These are phyloP conservation scores for Chlamydomonas sp. DNA, from an alignment of 139 green algal species.

Conservation along the genomic window DNA sequence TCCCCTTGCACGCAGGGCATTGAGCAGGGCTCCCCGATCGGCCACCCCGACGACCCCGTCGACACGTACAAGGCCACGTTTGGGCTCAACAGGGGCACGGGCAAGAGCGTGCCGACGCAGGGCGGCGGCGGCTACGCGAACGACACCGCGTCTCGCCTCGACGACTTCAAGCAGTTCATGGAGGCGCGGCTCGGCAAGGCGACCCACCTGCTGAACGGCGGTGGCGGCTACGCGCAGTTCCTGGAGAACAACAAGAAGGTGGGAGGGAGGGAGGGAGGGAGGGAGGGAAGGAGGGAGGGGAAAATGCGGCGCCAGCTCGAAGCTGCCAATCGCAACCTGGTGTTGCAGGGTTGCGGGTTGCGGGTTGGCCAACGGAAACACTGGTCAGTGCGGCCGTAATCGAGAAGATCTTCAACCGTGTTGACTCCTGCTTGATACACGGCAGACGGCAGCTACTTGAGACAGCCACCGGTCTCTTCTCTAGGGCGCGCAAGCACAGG, in stretches of 20 bases:
- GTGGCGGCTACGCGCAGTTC: slow-evolving; percentile 68
- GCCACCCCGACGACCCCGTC: slow-evolving; percentile 57
- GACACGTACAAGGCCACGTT: slow-evolving; percentile 41
- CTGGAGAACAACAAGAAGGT: slow-evolving; percentile 55
- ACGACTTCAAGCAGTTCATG: slow-evolving; percentile 62
- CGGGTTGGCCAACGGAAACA: too few species aligned
- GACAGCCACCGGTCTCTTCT: too few species aligned
- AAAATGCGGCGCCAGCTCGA: too few species aligned
- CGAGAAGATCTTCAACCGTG: too few species aligned
- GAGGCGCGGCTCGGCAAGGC: slow-evolving; percentile 73
- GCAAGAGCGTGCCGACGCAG: background rate
- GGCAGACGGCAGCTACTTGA: too few species aligned
- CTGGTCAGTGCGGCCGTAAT: too few species aligned
- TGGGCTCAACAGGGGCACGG: slow-evolving; percentile 27
- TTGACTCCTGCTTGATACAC: too few species aligned
- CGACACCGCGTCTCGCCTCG: slow-evolving; percentile 30
- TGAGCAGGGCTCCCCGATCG: slow-evolving; percentile 27
- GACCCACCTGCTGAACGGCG: slow-evolving; percentile 53
- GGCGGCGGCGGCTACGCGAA: slow-evolving; percentile 11
- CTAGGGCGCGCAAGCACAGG: too few species aligned
- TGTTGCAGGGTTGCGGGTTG: too few species aligned
- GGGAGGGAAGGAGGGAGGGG: too few species aligned
- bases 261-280: background rate
- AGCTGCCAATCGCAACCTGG: too few species aligned
- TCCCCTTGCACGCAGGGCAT: slow-evolving; percentile 23